A percentile compares a stretch with the other conserved stretches of the same genome.
phyloP scores from a whole-genome alignment of 2,329 filamentous ascomycete genomes.

The Leptographium procerum region DNA sequence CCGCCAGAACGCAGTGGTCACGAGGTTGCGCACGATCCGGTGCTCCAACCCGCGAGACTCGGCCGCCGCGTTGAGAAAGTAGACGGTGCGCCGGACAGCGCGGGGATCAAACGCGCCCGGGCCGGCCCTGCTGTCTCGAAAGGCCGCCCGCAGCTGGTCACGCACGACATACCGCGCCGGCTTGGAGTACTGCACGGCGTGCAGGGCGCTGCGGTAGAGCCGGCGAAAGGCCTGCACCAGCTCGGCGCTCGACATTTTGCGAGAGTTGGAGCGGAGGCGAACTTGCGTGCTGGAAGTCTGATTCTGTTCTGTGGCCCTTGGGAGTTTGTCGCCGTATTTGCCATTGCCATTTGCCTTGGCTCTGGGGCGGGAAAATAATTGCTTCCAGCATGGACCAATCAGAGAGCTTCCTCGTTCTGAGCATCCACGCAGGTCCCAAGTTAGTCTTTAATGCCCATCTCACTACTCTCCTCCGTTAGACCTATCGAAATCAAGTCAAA shows the following conservation, averaged over 20 bases:
- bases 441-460: too few relatives aligned
- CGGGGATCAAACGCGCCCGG: slow-evolving; percentile 30
- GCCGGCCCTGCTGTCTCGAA: slow-evolving; percentile 26
- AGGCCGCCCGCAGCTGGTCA: slow-evolving; percentile 47
- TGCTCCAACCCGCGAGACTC: slow-evolving; percentile 58
- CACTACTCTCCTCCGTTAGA: too few relatives aligned
- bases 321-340: not conserved
- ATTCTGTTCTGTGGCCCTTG: not conserved
- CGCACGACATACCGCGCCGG: slow-evolving; percentile 54
- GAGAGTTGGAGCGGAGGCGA: not conserved
- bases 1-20: slow-evolving; percentile 36
- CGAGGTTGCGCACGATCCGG: slow-evolving; percentile 56
- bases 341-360: not conserved
- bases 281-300: too few relatives aligned
- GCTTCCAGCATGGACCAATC: not conserved
- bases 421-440: too few relatives aligned
- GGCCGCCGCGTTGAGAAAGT: slow-evolving; percentile 58
- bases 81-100: slow-evolving; percentile 52
- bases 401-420: not conserved
- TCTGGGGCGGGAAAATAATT: not conserved
- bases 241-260: slow-evolving; percentile 26
- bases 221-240: slow-evolving; percentile 57
- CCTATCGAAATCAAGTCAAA: too few relatives aligned
- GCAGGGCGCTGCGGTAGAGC: slow-evolving; percentile 55
- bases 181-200: slow-evolving; percentile 59